Base-by-base conservation (phyloP, 352 stramenopile genomes). In the Phytophthora vignae region DNA sequence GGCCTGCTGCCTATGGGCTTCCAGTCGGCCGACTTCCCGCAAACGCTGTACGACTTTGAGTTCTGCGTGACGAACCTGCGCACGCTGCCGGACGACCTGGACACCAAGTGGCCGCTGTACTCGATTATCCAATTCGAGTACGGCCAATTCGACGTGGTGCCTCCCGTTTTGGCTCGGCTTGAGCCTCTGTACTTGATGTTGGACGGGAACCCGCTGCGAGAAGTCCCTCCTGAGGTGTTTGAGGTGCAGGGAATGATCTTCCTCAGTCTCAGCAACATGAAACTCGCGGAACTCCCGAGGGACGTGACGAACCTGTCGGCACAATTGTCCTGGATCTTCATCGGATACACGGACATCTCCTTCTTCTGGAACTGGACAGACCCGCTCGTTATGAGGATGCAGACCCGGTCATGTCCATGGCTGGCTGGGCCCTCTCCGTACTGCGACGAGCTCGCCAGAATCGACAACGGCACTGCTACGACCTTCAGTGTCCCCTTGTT, bases 121-220 rank as follows among this genome's bases (percentile, higher is more conserved):
- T 31, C 57, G 9, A 40, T 69, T 8, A 38, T 77, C 6, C 46
- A 73, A n/a, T 21, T 79, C 1, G 75, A 82, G 6, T 65, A 69
- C 42, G 61, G 71, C 31, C 5, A 53, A 11, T 22, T 82, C 12
- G 33, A 44, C 3, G 40, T n/a, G 1, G 52, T 82, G 2, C 56
- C 72, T 15, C 44, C 25, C 0, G 58, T 61, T 15, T 40, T 82
- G 8, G 17, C 57, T 15, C 52, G 55, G 8, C 29, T 82, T 83
- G 8, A 71, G n/a, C 42, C 64, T 4, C 48, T n/a, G 0, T 82
- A 77, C 21, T 21, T 82, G 22, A 60, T 72, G 1, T 40, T 83
- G n/a, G 65, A 57, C 11, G 55, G 65, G 5, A 78, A 73, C 46
- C 76, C 76, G 14, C 66, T 80, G 27, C 57, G 22, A 3, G 33